These are phyloP conservation scores for Truncatella angustata DNA, from an alignment of 2,329 filamentous ascomycete species.

Conservation along the genomic window DNA sequence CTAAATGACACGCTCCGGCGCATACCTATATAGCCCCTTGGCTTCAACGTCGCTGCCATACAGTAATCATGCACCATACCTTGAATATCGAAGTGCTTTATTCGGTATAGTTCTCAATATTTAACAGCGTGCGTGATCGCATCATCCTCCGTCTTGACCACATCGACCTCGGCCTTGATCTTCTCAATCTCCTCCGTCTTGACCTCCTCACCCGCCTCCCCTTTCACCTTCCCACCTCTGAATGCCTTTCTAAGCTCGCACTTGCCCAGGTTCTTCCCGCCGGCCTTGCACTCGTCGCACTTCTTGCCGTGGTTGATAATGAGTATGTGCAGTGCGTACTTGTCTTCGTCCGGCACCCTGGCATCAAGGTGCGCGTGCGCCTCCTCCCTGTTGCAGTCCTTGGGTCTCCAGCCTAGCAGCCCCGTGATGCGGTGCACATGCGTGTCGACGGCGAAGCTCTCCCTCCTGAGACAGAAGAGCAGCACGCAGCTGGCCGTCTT, in stretches of 20 bases:
- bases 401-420: conserved; percentile 47
- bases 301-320: conserved; percentile 45
- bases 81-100: neutral
- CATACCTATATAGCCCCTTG: too few species aligned
- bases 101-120: neutral
- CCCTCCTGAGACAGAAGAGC: conserved; percentile 47
- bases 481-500: conserved; percentile 55
- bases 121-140: conserved; percentile 6
- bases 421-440: conserved; percentile 51
- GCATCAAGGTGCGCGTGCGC: conserved; percentile 50
- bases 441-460: conserved; percentile 52
- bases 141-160: conserved; percentile 9
- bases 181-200: conserved; percentile 13
- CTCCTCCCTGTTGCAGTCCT: conserved; percentile 38
- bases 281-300: conserved; percentile 45
- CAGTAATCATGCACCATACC: neutral
- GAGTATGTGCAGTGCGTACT: conserved; percentile 49
- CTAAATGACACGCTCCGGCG: too few species aligned
- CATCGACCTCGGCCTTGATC: conserved; percentile 10
- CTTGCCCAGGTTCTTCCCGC: conserved; percentile 35
- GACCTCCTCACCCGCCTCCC: conserved; percentile 9
- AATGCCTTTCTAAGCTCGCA: conserved; percentile 42
- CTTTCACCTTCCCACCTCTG: conserved; percentile 15
- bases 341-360: conserved; percentile 43
- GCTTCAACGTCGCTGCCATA: too few species aligned